Conservation (phyloP, 345 rosid genomes). For the Arabis alpina region DNA sequence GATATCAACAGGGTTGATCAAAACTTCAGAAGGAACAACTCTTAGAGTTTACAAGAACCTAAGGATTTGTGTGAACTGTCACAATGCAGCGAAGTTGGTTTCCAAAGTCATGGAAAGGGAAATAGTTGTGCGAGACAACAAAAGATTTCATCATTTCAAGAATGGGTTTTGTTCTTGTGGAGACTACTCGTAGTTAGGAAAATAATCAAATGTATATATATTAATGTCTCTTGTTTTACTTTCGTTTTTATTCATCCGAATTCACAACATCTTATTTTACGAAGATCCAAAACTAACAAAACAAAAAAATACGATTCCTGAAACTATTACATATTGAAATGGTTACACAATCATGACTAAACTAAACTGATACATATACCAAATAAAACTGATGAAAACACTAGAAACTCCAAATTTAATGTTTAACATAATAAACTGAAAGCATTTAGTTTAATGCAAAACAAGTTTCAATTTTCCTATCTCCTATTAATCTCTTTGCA, state of each 20-base stretch:
- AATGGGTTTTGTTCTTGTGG: conserved; percentile 55
- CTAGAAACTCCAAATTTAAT: neutral
- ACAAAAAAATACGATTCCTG: too few relatives aligned
- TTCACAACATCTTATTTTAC: too few relatives aligned
- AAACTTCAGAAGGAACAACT: conserved; percentile 50
- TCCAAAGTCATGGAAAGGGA: conserved; percentile 56
- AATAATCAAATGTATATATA: neutral
- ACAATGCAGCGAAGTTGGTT: conserved; percentile 62
- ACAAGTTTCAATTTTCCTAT: neutral
- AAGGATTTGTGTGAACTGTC: conserved; percentile 68
- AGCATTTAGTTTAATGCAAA: neutral
- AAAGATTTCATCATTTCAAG: conserved; percentile 72
- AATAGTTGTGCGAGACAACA: conserved; percentile 65
- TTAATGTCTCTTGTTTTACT: too few relatives aligned
- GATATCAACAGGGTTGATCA: too few relatives aligned
- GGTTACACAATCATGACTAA: too few relatives aligned
- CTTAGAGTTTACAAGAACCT: conserved; percentile 67
- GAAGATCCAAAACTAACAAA: too few relatives aligned
- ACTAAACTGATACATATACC: neutral
- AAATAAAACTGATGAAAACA: conserved; percentile 15
- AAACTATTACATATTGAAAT: too few relatives aligned
- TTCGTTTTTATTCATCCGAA: too few relatives aligned
- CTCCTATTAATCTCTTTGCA: neutral
- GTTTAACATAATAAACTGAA: conserved; percentile 5
- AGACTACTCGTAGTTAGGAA: conserved; percentile 34